A percentile compares a stretch with the other conserved stretches of the same genome.
These are phyloP conservation scores for Dryas drummondii DNA, from an alignment of 306 rosid species.

Conservation along the genomic window DNA sequence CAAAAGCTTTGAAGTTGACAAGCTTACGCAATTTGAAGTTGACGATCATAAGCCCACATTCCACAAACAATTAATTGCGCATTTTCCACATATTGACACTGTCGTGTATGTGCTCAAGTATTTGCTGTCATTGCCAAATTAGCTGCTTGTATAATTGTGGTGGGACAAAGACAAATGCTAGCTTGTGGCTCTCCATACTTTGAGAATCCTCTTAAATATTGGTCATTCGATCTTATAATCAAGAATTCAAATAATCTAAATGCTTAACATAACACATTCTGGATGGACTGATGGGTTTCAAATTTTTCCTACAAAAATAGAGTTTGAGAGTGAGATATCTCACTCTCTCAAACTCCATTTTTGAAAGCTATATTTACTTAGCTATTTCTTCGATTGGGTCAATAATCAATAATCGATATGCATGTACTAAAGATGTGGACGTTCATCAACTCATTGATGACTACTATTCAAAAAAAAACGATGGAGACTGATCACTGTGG, in stretches of 20 bases:
- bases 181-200: constrained; percentile 28
- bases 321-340: too few species aligned
- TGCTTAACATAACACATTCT: too few species aligned
- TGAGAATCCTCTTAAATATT: constrained; percentile 21
- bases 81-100: constrained; percentile 28
- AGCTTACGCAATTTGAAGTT: constrained; percentile 39
- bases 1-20: constrained; percentile 41
- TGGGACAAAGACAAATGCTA: constrained; percentile 2
- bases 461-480: background rate
- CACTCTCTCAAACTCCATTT: too few species aligned
- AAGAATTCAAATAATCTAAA: background rate
- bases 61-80: constrained; percentile 14
- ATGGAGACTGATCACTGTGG: constrained; percentile 22
- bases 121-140: constrained; percentile 36
- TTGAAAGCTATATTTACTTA: background rate
- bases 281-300: too few species aligned
- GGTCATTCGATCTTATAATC: constrained; percentile 19
- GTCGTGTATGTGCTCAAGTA: constrained; percentile 24
- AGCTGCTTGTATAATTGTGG: constrained; percentile 21
- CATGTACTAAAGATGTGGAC: constrained; percentile 30
- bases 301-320: too few species aligned
- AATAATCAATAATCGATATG: background rate
- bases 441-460: constrained; percentile 13
- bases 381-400: background rate
- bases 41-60: constrained; percentile 29